phyloP scores from a whole-genome alignment of 352 stramenopile genomes.

The Globisporangium uncinulatum region DNA sequence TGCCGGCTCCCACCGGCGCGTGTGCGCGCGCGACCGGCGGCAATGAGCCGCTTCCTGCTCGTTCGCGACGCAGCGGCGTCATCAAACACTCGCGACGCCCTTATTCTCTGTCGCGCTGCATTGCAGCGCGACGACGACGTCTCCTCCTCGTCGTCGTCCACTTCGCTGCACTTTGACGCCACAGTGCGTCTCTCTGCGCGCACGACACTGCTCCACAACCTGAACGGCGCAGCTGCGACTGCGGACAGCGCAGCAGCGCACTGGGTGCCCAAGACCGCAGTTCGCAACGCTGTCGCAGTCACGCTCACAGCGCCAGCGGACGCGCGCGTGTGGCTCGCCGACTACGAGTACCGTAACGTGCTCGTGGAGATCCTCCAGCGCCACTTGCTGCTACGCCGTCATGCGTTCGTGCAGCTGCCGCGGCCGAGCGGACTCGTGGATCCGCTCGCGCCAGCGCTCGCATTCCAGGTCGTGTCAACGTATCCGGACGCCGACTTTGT shows the following conservation, averaged over 20 bases:
- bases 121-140: constrained; percentile 6
- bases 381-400: constrained; percentile 33
- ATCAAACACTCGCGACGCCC: constrained; percentile 3
- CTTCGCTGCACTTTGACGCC: constrained; percentile 12
- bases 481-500: constrained; percentile 33
- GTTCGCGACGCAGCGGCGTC: constrained; percentile 7
- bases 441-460: constrained; percentile 4
- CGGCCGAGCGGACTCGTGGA: constrained; percentile 17
- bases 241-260: constrained; percentile 10
- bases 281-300: constrained; percentile 41
- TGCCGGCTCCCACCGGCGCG: constrained; percentile 33
- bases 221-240: constrained; percentile 10
- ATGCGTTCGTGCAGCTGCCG: constrained; percentile 35
- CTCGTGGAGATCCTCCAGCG: constrained; percentile 53
- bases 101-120: constrained; percentile 38
- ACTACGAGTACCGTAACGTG: constrained; percentile 36
- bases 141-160: too few relatives aligned
- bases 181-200: constrained; percentile 19
- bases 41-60: constrained; percentile 30
- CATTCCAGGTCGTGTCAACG: constrained; percentile 41
- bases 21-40: constrained; percentile 23
- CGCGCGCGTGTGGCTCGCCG: constrained; percentile 11
- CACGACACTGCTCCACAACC: constrained; percentile 10
- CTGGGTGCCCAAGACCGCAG: constrained; percentile 41
- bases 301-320: constrained; percentile 20